These are phyloP conservation scores for Penicillium sp. DNA, from an alignment of 2,329 filamentous ascomycete species.

Conservation along the genomic window DNA sequence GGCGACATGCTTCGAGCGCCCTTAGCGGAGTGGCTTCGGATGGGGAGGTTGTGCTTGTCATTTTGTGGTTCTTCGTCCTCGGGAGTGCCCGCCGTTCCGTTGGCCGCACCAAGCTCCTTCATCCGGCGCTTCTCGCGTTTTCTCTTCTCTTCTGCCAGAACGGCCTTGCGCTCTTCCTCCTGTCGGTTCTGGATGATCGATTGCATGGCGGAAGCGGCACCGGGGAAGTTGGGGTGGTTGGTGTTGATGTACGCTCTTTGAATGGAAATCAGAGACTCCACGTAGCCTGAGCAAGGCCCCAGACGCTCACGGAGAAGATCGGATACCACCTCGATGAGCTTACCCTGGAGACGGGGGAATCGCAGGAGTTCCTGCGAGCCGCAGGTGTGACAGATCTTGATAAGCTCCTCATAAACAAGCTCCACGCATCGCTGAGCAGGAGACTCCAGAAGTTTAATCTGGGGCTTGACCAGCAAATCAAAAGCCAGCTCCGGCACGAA, in stretches of 20 bases:
- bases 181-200: conserved; percentile 94
- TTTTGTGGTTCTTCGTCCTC: conserved; percentile 66
- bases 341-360: conserved; percentile 89
- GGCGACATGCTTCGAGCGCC: conserved; percentile 78
- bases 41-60: conserved; percentile 53
- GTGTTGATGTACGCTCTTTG: conserved; percentile 99
- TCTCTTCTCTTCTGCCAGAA: conserved; percentile 79
- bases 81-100: conserved; percentile 63
- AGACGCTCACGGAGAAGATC: conserved; percentile 89
- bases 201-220: conserved; percentile 94
- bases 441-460: conserved; percentile 94
- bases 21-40: conserved; percentile 62
- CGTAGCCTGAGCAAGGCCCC: conserved; percentile 83
- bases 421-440: conserved; percentile 96
- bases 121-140: conserved; percentile 78
- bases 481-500: conserved; percentile 98
- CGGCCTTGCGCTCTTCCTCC: conserved; percentile 80
- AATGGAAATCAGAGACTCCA: conserved; percentile 95
- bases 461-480: conserved; percentile 93
- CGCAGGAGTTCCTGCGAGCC: conserved; percentile 89
- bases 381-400: conserved; percentile 99
- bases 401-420: conserved; percentile 96
- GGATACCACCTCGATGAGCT: conserved; percentile 96
- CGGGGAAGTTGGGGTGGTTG: conserved; percentile 97
- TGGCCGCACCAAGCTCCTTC: conserved; percentile 76